A percentile compares a stretch with the other conserved stretches of the same genome.
Evolutionary conservation across 345 rosid genomes (phyloP).

Genomic region (Populus tremula): DNA sequence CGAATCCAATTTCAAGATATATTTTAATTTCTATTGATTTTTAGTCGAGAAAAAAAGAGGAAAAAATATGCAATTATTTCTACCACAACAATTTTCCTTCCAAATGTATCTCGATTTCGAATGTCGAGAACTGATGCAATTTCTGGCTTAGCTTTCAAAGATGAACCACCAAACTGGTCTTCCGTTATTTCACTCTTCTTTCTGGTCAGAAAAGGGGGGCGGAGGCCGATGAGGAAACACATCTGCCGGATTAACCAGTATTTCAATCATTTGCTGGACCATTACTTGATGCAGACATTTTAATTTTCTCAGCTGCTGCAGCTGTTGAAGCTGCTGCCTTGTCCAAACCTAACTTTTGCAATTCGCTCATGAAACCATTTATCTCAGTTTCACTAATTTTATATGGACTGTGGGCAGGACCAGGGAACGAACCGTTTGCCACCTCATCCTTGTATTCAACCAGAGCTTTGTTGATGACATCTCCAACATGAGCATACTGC

Average conservation of each 20-base stretch:
- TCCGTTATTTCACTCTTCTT: neutral
- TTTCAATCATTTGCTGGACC: slow-evolving; percentile 4
- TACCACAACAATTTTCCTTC: neutral
- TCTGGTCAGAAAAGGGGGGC: neutral
- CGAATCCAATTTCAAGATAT: neutral
- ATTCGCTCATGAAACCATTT: slow-evolving; percentile 57
- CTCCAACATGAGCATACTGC: slow-evolving; percentile 71
- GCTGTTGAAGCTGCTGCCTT: slow-evolving; percentile 71
- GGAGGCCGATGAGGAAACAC: neutral
- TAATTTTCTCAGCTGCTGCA: slow-evolving; percentile 48
- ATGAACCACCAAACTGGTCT: neutral
- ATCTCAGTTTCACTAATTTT: slow-evolving; percentile 55
- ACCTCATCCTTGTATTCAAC: slow-evolving; percentile 79
- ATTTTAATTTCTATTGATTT: no score
- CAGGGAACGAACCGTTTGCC: slow-evolving; percentile 61
- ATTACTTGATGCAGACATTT: neutral
- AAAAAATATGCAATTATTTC: neutral
- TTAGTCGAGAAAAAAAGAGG: neutral
- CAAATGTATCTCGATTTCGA: no score
- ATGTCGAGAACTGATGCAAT: no score
- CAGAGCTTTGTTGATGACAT: slow-evolving; percentile 70
- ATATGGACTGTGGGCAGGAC: slow-evolving; percentile 71
- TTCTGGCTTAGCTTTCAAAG: neutral
- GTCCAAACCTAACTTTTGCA: slow-evolving; percentile 67
- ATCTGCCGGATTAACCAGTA: neutral